These are phyloP conservation scores for Tricholoma matsutake DNA, from an alignment of 768 basidiomycete genomes.

Conservation along the genomic window DNA sequence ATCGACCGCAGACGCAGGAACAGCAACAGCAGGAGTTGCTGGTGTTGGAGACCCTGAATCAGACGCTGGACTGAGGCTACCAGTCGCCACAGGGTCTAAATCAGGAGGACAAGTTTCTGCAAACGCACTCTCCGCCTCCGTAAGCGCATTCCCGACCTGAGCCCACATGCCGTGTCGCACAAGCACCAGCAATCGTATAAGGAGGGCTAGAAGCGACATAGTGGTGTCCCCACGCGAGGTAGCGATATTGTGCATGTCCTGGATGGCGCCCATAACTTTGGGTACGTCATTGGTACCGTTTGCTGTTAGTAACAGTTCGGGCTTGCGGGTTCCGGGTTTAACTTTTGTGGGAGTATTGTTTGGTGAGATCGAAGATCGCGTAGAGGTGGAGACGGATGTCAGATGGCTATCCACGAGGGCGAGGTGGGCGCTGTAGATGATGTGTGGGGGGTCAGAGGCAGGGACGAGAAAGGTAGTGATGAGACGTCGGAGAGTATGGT, in stretches of 20 bases:
- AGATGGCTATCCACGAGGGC: conserved; percentile 43
- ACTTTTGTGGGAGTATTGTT: conserved; percentile 3
- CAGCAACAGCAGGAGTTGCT: background rate
- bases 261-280: conserved; percentile 31
- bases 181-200: conserved; percentile 55
- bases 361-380: conserved; percentile 6
- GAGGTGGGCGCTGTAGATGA: conserved; percentile 54
- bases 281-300: conserved; percentile 10
- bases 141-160: conserved; percentile 45
- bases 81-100: background rate
- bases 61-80: background rate
- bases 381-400: background rate
- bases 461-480: conserved; percentile 21
- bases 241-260: conserved; percentile 29
- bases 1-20: background rate
- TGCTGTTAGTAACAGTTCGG: background rate
- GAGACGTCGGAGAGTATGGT: conserved; percentile 54
- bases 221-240: background rate
- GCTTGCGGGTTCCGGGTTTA: background rate
- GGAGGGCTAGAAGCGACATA: conserved; percentile 36
- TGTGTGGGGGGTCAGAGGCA: conserved; percentile 40
- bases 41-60: background rate
- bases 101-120: background rate
- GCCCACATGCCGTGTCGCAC: conserved; percentile 55
- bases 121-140: conserved; percentile 38